Conservation (phyloP, 176 grass and related monocot genomes). For the maize (Zea mays) region Zm-B73-REFERENCE-NAM-5.0 NC_050096.1:51969501-51970000, state of each 20-base stretch:
- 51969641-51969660: constrained; percentile 32
- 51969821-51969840: not conserved
- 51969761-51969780: not conserved
- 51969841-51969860: not conserved
- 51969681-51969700: not conserved
- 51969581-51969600: not conserved
- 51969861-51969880: not conserved
- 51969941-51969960: not conserved
- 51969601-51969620: constrained; percentile 43
- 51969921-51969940: not conserved
- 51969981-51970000: not conserved
- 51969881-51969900: not conserved
- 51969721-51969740: constrained; percentile 23
- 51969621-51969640: constrained; percentile 7
- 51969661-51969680: not conserved
- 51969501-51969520: not conserved
- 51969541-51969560: not conserved
- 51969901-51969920: not conserved
- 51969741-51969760: not conserved
- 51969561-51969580: not conserved
- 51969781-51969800: not conserved
- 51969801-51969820: not conserved
- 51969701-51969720: not conserved
- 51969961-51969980: not conserved
- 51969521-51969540: not conserved